A percentile compares a stretch with the other conserved stretches of the same genome.
Evolutionary conservation across 139 green algal genomes (phyloP).

Genomic region (Yamagishiella unicocca): DNA sequence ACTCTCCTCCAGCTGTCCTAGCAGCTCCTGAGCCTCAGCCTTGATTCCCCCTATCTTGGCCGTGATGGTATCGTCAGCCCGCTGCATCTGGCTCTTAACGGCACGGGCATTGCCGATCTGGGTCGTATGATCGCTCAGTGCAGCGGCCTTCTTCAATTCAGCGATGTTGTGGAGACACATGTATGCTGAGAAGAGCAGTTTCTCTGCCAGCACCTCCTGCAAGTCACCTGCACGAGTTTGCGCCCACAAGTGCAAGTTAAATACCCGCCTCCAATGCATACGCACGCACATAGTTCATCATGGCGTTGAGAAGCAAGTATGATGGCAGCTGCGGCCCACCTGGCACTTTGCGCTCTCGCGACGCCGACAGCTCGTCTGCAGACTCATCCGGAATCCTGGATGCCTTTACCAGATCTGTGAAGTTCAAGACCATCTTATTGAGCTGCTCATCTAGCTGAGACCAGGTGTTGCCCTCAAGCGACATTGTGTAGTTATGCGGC

Average conservation of each 20-base stretch:
- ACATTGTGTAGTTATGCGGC: background rate
- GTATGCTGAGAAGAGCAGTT: conserved; percentile 53
- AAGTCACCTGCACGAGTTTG: conserved; percentile 46
- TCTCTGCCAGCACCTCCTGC: conserved; percentile 60
- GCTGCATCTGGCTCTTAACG: conserved; percentile 22
- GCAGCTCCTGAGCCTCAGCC: conserved; percentile 38
- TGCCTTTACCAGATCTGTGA: conserved; percentile 48
- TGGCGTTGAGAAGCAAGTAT: background rate
- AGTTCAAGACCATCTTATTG: conserved; percentile 51
- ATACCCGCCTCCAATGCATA: background rate
- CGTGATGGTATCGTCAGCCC: conserved; percentile 28
- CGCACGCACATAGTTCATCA: background rate
- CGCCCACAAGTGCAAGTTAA: background rate
- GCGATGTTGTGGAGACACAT: conserved; percentile 49
- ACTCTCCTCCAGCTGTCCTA: conserved; percentile 48
- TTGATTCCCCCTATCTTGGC: conserved; percentile 27
- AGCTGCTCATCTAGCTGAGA: conserved; percentile 47
- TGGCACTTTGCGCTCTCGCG: conserved; percentile 36
- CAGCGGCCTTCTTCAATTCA: conserved; percentile 56
- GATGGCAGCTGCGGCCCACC: background rate
- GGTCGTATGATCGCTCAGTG: conserved; percentile 48
- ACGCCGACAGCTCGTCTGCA: conserved; percentile 30
- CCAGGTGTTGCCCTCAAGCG: conserved; percentile 18
- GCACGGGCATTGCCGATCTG: conserved; percentile 44
- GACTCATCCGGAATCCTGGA: conserved; percentile 55